A percentile compares a stretch with the other conserved stretches of the same genome.
Conservation (phyloP, 768 basidiomycete species). For the Mycena capillaripes region DNA sequence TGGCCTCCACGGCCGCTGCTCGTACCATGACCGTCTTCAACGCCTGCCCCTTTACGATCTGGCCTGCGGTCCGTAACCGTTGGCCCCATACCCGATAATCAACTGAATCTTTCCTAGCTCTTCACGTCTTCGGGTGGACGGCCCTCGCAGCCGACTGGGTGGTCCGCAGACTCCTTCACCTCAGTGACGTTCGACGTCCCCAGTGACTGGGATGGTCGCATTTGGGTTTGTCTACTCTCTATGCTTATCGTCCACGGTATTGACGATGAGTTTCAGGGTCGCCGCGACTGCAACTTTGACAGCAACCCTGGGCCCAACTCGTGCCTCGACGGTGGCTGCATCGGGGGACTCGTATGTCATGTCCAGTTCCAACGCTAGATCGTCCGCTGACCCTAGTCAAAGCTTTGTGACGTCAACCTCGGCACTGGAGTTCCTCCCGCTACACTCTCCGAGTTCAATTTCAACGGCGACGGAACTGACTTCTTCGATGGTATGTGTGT, state of each 20-base stretch:
- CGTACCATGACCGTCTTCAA: constrained; percentile 21
- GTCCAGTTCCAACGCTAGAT: background rate
- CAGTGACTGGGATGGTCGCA: constrained; percentile 15
- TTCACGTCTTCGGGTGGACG: constrained; percentile 13
- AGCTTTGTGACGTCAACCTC: constrained; percentile 37
- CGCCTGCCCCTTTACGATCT: constrained; percentile 21
- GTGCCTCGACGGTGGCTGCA: constrained; percentile 61
- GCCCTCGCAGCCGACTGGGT: constrained; percentile 13
- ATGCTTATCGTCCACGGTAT: background rate
- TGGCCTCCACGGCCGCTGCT: constrained; percentile 13
- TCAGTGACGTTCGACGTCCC: constrained; percentile 1
- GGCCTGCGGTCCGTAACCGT: constrained; percentile 1
- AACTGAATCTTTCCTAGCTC: background rate
- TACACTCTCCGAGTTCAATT: constrained; percentile 53
- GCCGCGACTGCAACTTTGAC: constrained; percentile 17
- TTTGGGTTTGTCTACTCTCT: background rate
- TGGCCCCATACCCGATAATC: background rate
- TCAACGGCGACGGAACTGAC: constrained; percentile 45
- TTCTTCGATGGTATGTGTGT: constrained; percentile 46
- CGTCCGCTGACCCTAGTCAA: background rate
- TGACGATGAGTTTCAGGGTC: background rate
- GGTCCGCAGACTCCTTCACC: background rate
- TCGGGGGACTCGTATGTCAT: constrained; percentile 58
- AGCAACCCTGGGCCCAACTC: constrained; percentile 45
- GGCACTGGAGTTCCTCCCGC: constrained; percentile 52